These are phyloP conservation scores for Xylaria nigripes DNA, from an alignment of 495 filamentous ascomycete genomes.

Conservation along the genomic window DNA sequence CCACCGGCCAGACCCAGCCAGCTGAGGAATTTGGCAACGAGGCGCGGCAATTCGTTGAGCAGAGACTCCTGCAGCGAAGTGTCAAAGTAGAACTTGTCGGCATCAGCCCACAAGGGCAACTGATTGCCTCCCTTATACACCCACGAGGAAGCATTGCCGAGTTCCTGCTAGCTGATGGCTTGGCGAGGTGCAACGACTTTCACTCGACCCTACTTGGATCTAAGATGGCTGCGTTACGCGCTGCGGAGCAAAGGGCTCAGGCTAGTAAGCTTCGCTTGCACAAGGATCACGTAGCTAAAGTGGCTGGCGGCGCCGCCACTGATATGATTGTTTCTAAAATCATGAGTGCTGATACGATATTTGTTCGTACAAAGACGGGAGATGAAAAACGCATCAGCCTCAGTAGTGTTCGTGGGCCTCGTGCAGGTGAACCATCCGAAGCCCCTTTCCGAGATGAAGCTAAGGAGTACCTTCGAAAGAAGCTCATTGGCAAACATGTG, in stretches of 20 bases:
- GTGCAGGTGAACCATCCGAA: constrained; percentile 49
- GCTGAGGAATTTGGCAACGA: constrained; percentile 84
- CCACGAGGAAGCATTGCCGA: constrained; percentile 86
- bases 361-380: constrained; percentile 73
- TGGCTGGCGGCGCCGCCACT: constrained; percentile 45
- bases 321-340: constrained; percentile 82
- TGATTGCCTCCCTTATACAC: constrained; percentile 74
- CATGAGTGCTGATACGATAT: constrained; percentile 80
- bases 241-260: constrained; percentile 82
- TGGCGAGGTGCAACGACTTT: constrained; percentile 87
- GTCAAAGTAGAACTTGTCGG: constrained; percentile 76
- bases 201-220: constrained; percentile 82
- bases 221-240: constrained; percentile 76
- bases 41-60: constrained; percentile 77
- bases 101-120: constrained; percentile 74
- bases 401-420: constrained; percentile 87
- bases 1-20: constrained; percentile 68
- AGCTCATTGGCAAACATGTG: constrained; percentile 91
- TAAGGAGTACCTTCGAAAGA: constrained; percentile 92
- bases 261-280: constrained; percentile 64
- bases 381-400: constrained; percentile 83
- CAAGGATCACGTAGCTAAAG: constrained; percentile 63
- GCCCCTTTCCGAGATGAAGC: constrained; percentile 83
- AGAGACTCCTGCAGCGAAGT: constrained; percentile 73
- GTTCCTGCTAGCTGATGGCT: constrained; percentile 75